phyloP scores from a whole-genome alignment of 768 basidiomycete genomes.

The Podaxis carcinomalis region DNA sequence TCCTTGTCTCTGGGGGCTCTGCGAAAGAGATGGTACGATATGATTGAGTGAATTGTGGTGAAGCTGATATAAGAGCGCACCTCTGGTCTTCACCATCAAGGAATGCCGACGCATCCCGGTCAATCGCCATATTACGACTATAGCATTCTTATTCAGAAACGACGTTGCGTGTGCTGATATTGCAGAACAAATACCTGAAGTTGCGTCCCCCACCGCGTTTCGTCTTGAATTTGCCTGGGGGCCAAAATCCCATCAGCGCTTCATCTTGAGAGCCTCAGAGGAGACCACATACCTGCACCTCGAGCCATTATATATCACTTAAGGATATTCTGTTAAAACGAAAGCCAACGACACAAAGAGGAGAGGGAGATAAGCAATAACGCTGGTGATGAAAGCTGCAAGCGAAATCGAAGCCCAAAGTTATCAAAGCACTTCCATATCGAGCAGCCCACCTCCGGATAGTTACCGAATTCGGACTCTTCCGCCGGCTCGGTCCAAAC shows the following conservation, averaged over 20 bases:
- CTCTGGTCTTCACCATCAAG: slow-evolving; percentile 11
- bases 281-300: slow-evolving; percentile 34
- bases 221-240: slow-evolving; percentile 74
- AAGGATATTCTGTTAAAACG: slow-evolving; percentile 9
- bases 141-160: slow-evolving; percentile 12
- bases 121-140: slow-evolving; percentile 9
- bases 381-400: not conserved
- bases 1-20: slow-evolving; percentile 20
- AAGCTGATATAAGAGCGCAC: not conserved
- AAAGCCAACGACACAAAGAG: slow-evolving; percentile 5
- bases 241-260: not conserved
- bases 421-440: slow-evolving; percentile 3
- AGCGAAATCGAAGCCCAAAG: slow-evolving; percentile 6
- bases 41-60: not conserved
- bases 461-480: slow-evolving; percentile 22
- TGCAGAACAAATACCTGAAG: slow-evolving; percentile 55
- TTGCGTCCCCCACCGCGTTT: slow-evolving; percentile 85
- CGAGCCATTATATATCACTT: slow-evolving; percentile 37
- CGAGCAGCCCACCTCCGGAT: not conserved
- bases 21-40: not conserved
- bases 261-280: not conserved
- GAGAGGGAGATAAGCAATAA: slow-evolving; percentile 13
- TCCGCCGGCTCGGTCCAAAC: slow-evolving; percentile 10
- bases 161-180: not conserved
- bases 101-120: slow-evolving; percentile 5